These are phyloP conservation scores for Pseudopithomyces maydicus DNA, from an alignment of 2,329 filamentous ascomycete genomes.

Conservation along the genomic window DNA sequence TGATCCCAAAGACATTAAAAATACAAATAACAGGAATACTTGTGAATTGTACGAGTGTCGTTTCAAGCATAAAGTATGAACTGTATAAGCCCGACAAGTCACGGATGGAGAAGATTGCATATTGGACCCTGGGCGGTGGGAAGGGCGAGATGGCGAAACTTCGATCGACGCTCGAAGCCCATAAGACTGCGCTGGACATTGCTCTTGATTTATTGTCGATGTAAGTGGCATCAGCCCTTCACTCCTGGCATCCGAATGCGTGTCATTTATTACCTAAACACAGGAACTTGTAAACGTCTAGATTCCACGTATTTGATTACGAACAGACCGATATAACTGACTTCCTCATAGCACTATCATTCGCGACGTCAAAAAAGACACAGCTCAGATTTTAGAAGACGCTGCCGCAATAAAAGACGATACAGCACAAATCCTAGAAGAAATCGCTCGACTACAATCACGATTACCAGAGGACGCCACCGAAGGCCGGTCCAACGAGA, in stretches of 20 bases:
- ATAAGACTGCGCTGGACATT: slow-evolving; percentile 11
- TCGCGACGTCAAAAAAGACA: slow-evolving; percentile 15
- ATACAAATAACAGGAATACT: neutral
- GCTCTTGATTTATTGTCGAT: slow-evolving; percentile 12
- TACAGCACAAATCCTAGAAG: slow-evolving; percentile 13
- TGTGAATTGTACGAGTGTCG: neutral
- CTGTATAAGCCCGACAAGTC: neutral
- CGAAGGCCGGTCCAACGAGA: neutral
- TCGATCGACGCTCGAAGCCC: slow-evolving; percentile 10
- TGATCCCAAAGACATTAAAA: neutral
- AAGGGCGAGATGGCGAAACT: slow-evolving; percentile 13
- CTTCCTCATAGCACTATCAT: neutral
- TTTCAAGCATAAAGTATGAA: neutral
- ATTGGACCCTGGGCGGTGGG: slow-evolving; percentile 10
- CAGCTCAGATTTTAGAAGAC: slow-evolving; percentile 5
- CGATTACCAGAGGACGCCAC: slow-evolving; percentile 5
- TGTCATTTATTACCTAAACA: no score
- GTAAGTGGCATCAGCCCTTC: neutral
- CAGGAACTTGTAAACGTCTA: no score
- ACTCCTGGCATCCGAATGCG: neutral
- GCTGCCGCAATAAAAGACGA: slow-evolving; percentile 17
- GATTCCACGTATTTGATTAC: neutral
- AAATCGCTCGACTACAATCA: slow-evolving; percentile 13
- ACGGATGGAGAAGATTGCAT: neutral
- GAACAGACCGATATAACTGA: neutral